These are phyloP conservation scores for Penicillium sp. DNA, from an alignment of 2,329 filamentous ascomycete genomes.

Conservation along the genomic window DNA sequence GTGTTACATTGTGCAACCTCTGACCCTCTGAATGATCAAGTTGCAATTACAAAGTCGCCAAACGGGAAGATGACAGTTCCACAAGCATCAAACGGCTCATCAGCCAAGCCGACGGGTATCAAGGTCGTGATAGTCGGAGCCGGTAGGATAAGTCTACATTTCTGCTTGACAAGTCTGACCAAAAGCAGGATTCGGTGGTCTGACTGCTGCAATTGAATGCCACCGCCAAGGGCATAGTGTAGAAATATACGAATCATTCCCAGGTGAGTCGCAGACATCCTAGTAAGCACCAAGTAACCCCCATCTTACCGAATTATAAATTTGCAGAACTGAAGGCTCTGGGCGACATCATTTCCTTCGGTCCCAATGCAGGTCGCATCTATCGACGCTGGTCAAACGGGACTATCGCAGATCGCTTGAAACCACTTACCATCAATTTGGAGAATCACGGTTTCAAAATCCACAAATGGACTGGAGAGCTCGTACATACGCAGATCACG, in stretches of 20 bases:
- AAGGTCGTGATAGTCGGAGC: constrained; percentile 54
- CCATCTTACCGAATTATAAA: background rate
- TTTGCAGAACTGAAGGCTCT: constrained; percentile 58
- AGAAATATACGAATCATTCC: constrained; percentile 62
- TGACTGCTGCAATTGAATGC: constrained; percentile 66
- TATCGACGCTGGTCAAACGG: constrained; percentile 62
- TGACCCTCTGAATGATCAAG: background rate
- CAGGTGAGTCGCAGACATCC: constrained; percentile 28
- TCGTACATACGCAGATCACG: constrained; percentile 60
- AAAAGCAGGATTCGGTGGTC: constrained; percentile 60
- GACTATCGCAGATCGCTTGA: constrained; percentile 52
- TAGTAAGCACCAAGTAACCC: constrained; percentile 10
- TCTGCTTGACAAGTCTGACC: constrained; percentile 2
- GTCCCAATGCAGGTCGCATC: constrained; percentile 64
- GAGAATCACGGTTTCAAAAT: constrained; percentile 62
- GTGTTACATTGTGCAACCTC: background rate
- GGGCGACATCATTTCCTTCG: constrained; percentile 66
- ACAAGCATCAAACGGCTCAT: constrained; percentile 12
- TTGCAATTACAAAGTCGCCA: background rate
- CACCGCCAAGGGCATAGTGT: constrained; percentile 64
- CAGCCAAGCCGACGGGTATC: constrained; percentile 51
- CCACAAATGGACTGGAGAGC: constrained; percentile 65
- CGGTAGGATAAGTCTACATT: constrained; percentile 37
- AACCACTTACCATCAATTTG: constrained; percentile 57
- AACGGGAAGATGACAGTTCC: constrained; percentile 9